Conservation (phyloP, 495 filamentous ascomycete species). For the Penicillium parvum region DNA sequence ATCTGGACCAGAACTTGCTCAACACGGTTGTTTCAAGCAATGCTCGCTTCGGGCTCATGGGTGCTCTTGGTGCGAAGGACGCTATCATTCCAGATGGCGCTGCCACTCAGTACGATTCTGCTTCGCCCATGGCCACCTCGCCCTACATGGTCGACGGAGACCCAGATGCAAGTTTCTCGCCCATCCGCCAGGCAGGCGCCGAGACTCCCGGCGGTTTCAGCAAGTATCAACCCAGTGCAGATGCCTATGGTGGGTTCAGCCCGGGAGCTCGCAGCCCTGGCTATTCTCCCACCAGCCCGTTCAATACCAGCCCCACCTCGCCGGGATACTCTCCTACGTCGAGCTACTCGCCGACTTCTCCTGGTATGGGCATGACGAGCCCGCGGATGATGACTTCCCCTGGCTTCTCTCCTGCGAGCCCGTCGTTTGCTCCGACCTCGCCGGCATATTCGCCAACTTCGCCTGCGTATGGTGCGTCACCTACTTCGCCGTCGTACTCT, state of each 20-base stretch:
- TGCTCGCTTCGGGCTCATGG: conserved; percentile 72
- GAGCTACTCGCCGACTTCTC: conserved; percentile 60
- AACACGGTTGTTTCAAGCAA: conserved; percentile 92
- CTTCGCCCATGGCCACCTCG: conserved; percentile 79
- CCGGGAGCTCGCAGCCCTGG: conserved; percentile 66
- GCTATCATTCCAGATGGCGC: conserved; percentile 69
- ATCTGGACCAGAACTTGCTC: conserved; percentile 89
- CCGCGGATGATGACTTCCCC: conserved; percentile 52
- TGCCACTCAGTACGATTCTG: conserved; percentile 90
- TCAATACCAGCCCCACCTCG: conserved; percentile 72
- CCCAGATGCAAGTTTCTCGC: conserved; percentile 81
- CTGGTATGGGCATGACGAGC: conserved; percentile 55
- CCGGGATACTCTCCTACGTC: conserved; percentile 73
- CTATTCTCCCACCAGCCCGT: conserved; percentile 72
- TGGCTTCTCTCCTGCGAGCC: conserved; percentile 62
- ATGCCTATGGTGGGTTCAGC: conserved; percentile 58
- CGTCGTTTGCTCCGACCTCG: conserved; percentile 67
- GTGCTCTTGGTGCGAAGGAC: conserved; percentile 68
- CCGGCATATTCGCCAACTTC: conserved; percentile 84
- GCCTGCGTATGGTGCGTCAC: conserved; percentile 61
- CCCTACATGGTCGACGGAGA: conserved; percentile 72
- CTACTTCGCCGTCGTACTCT: conserved; percentile 69
- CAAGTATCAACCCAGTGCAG: conserved; percentile 47
- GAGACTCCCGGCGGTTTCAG: conserved; percentile 75
- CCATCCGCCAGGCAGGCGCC: conserved; percentile 71